Percentiles rank a stretch among this genome's conserved stretches.
These are phyloP conservation scores for Westerdykella ornata DNA, from an alignment of 2,329 filamentous ascomycete species.

Conservation along the genomic window DNA sequence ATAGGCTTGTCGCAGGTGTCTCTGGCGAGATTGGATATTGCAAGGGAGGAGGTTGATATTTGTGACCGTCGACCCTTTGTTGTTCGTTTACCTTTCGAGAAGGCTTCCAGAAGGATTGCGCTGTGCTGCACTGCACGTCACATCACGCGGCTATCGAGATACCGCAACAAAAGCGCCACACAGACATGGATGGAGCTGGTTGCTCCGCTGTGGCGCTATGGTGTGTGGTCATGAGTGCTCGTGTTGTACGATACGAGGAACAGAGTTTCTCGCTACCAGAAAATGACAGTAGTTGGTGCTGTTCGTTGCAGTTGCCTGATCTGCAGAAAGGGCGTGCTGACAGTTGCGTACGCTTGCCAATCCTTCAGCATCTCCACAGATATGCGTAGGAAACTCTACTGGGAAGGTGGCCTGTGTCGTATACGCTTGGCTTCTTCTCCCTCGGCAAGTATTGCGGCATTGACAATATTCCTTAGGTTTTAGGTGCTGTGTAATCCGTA, in stretches of 20 bases:
- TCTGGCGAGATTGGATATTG: neutral
- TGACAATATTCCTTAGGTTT: no score
- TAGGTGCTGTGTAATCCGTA: no score
- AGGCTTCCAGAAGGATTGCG: constrained; percentile 6
- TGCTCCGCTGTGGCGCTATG: neutral
- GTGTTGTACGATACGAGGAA: neutral
- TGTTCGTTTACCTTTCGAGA: neutral
- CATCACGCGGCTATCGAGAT: constrained; percentile 12
- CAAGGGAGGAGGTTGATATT: constrained; percentile 2
- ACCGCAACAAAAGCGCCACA: constrained; percentile 14
- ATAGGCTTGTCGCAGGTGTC: neutral
- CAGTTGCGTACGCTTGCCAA: no score
- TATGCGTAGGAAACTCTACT: no score
- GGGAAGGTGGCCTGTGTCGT: no score
- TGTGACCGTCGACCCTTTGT: constrained; percentile 1
- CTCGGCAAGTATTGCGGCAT: no score
- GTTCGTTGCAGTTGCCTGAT: constrained; percentile 1
- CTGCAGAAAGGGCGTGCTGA: neutral
- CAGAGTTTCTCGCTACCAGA: constrained; percentile 3
- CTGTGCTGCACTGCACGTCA: constrained; percentile 5
- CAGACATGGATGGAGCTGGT: constrained; percentile 7
- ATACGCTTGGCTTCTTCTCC: no score
- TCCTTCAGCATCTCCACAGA: no score
- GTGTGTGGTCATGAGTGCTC: neutral
- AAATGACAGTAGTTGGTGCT: constrained; percentile 3